A percentile compares a stretch with the other conserved stretches of the same genome.
Conservation (phyloP, 352 stramenopile genomes). For the Pythium grandisporangium region DNA sequence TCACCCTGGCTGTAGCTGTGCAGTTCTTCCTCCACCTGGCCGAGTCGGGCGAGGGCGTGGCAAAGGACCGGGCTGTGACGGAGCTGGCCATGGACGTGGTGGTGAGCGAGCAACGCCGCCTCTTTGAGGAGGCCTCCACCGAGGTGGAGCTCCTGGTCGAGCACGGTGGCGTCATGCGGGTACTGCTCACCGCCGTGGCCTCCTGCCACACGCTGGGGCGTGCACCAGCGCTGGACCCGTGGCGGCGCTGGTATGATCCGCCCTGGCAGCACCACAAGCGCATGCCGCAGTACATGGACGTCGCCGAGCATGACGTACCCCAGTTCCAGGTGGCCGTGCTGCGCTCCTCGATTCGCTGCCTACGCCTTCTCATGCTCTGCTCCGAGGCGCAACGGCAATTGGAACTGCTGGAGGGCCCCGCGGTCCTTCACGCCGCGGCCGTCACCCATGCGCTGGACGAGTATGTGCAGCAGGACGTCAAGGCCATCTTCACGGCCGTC, state of each 20-base stretch:
- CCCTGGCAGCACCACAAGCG: slow-evolving; percentile 33
- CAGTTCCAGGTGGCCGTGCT: slow-evolving; percentile 48
- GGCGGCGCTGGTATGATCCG: slow-evolving; percentile 44
- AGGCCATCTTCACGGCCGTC: slow-evolving; percentile 58
- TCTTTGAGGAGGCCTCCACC: slow-evolving; percentile 60
- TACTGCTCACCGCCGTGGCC: slow-evolving; percentile 30
- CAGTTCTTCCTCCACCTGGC: slow-evolving; percentile 64
- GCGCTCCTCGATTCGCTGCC: slow-evolving; percentile 36
- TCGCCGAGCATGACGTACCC: slow-evolving; percentile 29
- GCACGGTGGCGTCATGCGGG: slow-evolving; percentile 31
- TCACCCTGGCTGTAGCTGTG: slow-evolving; percentile 17
- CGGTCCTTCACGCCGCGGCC: slow-evolving; percentile 43
- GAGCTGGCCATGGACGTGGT: slow-evolving; percentile 37
- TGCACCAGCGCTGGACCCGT: slow-evolving; percentile 43
- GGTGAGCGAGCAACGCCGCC: slow-evolving; percentile 37
- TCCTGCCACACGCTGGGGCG: slow-evolving; percentile 29
- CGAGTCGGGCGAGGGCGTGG: slow-evolving; percentile 52
- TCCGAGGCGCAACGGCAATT: slow-evolving; percentile 36
- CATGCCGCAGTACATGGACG: slow-evolving; percentile 35
- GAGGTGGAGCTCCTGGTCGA: slow-evolving; percentile 64
- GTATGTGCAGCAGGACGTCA: slow-evolving; percentile 66
- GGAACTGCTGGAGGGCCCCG: slow-evolving; percentile 24
- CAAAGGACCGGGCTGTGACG: slow-evolving; percentile 35
- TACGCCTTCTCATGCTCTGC: slow-evolving; percentile 52
- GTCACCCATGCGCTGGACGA: slow-evolving; percentile 53